Base-by-base conservation (phyloP, 2,329 filamentous ascomycete species). In the Colletotrichum coccodes region DNA sequence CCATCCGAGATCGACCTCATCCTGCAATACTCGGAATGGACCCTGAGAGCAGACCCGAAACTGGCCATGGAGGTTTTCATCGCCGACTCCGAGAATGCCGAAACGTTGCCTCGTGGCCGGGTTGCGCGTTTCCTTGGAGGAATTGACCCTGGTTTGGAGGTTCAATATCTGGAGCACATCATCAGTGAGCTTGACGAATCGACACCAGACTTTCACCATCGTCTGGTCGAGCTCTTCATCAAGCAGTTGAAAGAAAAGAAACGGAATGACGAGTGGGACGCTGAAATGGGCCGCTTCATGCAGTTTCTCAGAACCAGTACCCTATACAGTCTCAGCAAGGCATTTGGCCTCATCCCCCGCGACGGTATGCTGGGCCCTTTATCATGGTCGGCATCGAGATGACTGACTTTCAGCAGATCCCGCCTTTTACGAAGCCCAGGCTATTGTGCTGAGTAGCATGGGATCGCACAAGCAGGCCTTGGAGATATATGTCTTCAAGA, bases 401-500 rank as follows among this genome's bases (percentile, higher is more conserved):
- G 14, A 75, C 68, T 49, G 23, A 69, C 66, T 9, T 7, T 11
- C 12, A 14, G 21, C 72, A 95, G 94, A 98, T 77, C 85, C 94
- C 0, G 86, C 89, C 3, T 98, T 98, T 75, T 97, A 92, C 79
- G 95, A 98, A 78, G 90, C 94, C 2, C 91, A 95, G 70, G 96
- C 96, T 7, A 91, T 98, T 50, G 91, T 98, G 23, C 88, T 98
- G 44, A 94, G 94, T 79, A 97, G 96, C 74, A 97, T 98, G 93
- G 94, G 94, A 7, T 92, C 95, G 74, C 95, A 99, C 81, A 95
- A 94, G 77, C 94, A 98, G 80, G 96, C 96, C 0, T 83, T 99
- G n/a, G 92, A 96, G 77, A 97, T 99, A 60, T 99, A 97, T 78
- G 95, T 98, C 32, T 99, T 98, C 82, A 96, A 95, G 79, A 89